A percentile compares a stretch with the other conserved stretches of the same genome.
Conservation (phyloP, 768 basidiomycete species). For the Fomitopsis serialis region DNA sequence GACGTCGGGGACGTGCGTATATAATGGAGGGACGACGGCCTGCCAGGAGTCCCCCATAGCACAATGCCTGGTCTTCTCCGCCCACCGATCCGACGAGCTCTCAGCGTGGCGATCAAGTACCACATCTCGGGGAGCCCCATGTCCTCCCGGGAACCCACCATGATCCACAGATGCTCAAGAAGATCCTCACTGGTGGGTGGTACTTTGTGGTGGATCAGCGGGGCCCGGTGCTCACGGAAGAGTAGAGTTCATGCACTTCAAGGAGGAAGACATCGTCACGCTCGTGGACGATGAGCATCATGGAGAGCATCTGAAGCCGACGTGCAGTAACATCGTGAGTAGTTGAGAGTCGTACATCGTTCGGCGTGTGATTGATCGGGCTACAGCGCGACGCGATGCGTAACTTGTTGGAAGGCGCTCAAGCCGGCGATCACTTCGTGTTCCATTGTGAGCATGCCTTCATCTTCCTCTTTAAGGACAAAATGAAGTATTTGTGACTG, state of each 20-base stretch:
- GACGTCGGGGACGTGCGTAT: no score
- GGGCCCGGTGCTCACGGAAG: background rate
- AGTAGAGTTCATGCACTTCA: conserved; percentile 34
- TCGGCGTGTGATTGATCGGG: background rate
- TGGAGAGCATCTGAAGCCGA: conserved; percentile 33
- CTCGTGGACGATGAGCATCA: conserved; percentile 35
- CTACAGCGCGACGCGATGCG: conserved; percentile 27
- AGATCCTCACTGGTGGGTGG: conserved; percentile 31
- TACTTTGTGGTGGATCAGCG: background rate
- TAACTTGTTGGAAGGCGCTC: conserved; percentile 37
- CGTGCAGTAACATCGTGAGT: conserved; percentile 40
- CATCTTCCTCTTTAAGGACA: background rate
- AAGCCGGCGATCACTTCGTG: conserved; percentile 46
- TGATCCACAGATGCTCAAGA: conserved; percentile 30
- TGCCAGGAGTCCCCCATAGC: no score
- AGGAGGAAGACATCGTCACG: conserved; percentile 32
- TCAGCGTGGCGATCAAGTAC: conserved; percentile 11
- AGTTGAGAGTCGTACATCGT: background rate
- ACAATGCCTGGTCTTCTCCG: background rate
- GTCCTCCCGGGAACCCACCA: conserved; percentile 31
- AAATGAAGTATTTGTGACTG: background rate
- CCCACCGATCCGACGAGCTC: background rate
- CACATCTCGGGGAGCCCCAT: background rate
- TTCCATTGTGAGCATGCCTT: conserved; percentile 44
- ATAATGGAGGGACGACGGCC: no score